Conservation (phyloP, 2,329 filamentous ascomycete species). For the Rhytidhysteron rufulum region DNA sequence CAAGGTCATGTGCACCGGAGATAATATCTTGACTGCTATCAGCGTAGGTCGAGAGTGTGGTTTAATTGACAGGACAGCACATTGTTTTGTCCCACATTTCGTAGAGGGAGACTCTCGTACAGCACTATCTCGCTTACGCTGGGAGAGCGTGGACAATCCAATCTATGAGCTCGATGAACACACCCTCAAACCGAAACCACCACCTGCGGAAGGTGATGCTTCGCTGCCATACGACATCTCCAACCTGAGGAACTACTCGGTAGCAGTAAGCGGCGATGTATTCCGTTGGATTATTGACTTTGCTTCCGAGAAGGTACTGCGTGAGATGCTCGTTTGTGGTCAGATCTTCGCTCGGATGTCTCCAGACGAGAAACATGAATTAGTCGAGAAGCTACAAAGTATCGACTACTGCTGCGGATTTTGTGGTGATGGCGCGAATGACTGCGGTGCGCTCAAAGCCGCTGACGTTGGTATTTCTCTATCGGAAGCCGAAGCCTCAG, state of each 20-base stretch:
- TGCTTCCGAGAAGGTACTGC: conserved; percentile 73
- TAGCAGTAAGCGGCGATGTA: conserved; percentile 88
- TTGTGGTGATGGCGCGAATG: conserved; percentile 95
- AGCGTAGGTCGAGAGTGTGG: conserved; percentile 90
- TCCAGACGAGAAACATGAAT: conserved; percentile 95
- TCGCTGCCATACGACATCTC: conserved; percentile 82
- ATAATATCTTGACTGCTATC: conserved; percentile 95
- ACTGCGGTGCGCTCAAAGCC: conserved; percentile 93
- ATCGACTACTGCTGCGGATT: conserved; percentile 95
- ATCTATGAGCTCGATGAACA: conserved; percentile 72
- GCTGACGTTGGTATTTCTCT: conserved; percentile 96
- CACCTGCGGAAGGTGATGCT: conserved; percentile 68
- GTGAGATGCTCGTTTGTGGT: conserved; percentile 82
- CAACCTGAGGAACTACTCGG: conserved; percentile 77
- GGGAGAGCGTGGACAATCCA: conserved; percentile 93
- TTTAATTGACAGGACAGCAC: conserved; percentile 72
- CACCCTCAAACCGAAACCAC: conserved; percentile 74
- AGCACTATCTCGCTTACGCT: conserved; percentile 68
- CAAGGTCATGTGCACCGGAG: conserved; percentile 93
- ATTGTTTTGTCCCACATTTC: conserved; percentile 93
- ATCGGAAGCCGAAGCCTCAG: conserved; percentile 94
- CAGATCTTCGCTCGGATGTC: conserved; percentile 98
- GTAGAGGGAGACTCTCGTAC: conserved; percentile 72
- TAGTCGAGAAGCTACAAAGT: conserved; percentile 94
- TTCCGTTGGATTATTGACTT: conserved; percentile 97